Evolutionary conservation across 495 filamentous ascomycete genomes (phyloP).

Genomic region (Aspergillus carlsbadensis): DNA sequence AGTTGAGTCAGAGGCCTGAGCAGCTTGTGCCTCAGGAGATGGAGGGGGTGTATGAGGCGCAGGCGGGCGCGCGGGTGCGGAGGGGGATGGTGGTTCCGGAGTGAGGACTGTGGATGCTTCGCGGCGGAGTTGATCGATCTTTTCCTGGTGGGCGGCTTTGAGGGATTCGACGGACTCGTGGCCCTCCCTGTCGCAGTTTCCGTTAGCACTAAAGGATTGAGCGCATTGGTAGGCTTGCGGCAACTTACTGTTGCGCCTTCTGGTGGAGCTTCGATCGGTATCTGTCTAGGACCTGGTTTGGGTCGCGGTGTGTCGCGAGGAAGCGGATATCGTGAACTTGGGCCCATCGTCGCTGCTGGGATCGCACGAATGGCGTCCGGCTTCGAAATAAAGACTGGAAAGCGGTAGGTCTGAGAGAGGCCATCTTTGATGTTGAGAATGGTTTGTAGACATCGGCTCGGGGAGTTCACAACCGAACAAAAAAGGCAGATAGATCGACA

Average conservation of each 20-base stretch:
- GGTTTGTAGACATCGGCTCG: neutral
- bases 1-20: constrained; percentile 34
- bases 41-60: constrained; percentile 31
- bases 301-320: constrained; percentile 64
- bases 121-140: constrained; percentile 65
- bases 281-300: constrained; percentile 70
- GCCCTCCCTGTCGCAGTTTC: constrained; percentile 60
- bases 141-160: constrained; percentile 77
- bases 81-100: constrained; percentile 41
- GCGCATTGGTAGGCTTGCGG: neutral
- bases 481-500: constrained; percentile 1
- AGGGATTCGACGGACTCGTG: constrained; percentile 70
- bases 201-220: neutral
- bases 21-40: constrained; percentile 34
- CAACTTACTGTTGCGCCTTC: constrained; percentile 72
- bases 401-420: constrained; percentile 31
- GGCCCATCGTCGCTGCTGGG: constrained; percentile 78
- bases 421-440: constrained; percentile 25
- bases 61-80: constrained; percentile 27
- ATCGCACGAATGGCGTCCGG: constrained; percentile 29
- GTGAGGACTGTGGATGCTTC: constrained; percentile 58
- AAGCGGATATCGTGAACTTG: constrained; percentile 91
- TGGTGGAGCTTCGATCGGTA: constrained; percentile 81
- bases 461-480: neutral
- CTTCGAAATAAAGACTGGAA: constrained; percentile 32